Conservation (phyloP, 176 grass and related monocot genomes). For the Metroxylon sagu region DNA sequence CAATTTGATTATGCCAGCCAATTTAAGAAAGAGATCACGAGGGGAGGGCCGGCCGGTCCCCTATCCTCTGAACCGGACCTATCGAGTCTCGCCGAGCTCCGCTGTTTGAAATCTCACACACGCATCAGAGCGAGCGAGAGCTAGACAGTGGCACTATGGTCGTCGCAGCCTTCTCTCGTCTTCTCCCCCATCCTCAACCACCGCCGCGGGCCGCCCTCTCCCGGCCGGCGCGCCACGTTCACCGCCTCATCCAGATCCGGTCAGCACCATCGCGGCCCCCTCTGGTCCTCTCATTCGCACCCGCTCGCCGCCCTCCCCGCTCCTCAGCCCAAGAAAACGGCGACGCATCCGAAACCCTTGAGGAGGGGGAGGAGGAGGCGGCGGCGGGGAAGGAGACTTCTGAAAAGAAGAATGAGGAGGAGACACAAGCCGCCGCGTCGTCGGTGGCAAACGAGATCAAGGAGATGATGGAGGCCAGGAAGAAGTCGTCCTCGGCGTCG, state of each 20-base stretch:
- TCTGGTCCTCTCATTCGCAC: constrained; percentile 10
- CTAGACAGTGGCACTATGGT: too few species aligned
- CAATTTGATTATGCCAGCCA: too few species aligned
- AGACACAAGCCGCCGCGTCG: constrained; percentile 9
- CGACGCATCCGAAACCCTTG: constrained; percentile 8
- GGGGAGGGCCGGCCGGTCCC: too few species aligned
- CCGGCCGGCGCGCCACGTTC: constrained; percentile 26
- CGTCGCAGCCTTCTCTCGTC: too few species aligned
- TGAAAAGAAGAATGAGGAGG: background rate
- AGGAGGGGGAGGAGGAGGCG: constrained; percentile 2
- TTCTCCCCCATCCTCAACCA: background rate
- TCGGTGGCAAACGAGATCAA: constrained; percentile 76
- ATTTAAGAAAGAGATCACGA: too few species aligned
- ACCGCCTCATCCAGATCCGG: background rate
- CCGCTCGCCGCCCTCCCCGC: background rate
- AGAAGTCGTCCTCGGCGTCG: constrained; percentile 28
- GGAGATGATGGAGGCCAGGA: constrained; percentile 57
- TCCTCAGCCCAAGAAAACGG: background rate
- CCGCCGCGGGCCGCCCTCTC: constrained; percentile 38
- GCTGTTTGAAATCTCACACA: too few species aligned
- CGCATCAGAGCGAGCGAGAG: too few species aligned
- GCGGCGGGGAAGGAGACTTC: too few species aligned
- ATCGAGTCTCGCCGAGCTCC: too few species aligned
- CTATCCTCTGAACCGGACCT: too few species aligned
- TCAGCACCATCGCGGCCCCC: constrained; percentile 8